Base-by-base conservation (phyloP, 108 stramenopile genomes). In the Seminavis robusta region DNA sequence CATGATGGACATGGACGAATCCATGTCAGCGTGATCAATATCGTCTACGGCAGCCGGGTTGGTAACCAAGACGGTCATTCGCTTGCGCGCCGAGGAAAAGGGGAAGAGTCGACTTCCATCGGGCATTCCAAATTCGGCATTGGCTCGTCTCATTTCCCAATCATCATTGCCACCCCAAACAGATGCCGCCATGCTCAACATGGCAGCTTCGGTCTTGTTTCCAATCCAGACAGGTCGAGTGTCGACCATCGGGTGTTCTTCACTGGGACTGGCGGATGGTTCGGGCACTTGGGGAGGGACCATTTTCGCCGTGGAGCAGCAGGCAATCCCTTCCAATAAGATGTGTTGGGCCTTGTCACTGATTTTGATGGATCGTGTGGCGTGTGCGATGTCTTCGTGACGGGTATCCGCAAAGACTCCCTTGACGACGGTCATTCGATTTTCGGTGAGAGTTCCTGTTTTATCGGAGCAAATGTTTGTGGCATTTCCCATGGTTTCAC, bases 401-500 rank as follows among this genome's bases (percentile, higher is more conserved):
- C 43, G 47, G 28, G 56, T 52, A 36, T 74, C 67, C 33, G 83
- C 68, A 65, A 83, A 81, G 36, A 80, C 51, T 29, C 83, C 88
- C 8, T 59, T 62, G 29, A 88, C 86, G 17, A 92, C 91, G n/a
- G 84, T 88, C 86, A 88, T 88, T 19, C 83, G 65, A 75, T 92
- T 92, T 52, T 88, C 84, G 0, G 91, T 92, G 11, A 37, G 13
- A 33, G 84, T 90, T 21, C 91, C 93, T 27, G 93, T 94, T 76
- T 94, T 94, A 71, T 96, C 95, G 13, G 88, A 88, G 73, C 96
- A 97, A 62, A 97, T 95, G 59, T 90, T 94, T 33, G 96, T 97
- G 33, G 96, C 96, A 64, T 91, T 97, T 47, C 96, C 96, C 96
- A 97, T 97, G 36, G 96, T 97, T 71, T 97, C 96, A 67, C 96